Evolutionary conservation across 208 protist genomes (phyloP), one percentile per base, ranked within the genome.

Genomic region (Wallacemonas rigidus): DNA sequence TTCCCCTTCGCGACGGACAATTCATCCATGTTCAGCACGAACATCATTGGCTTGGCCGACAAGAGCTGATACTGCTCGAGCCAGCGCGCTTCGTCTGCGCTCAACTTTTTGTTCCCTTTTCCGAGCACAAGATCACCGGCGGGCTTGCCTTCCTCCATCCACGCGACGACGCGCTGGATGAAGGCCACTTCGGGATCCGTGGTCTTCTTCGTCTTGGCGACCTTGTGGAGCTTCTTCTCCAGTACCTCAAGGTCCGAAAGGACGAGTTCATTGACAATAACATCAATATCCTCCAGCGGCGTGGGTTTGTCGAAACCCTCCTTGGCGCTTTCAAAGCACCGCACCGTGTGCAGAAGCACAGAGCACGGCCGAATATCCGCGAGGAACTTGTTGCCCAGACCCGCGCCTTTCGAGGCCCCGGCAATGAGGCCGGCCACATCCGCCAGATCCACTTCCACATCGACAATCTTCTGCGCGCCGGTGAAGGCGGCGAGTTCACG

Each of bases 351-450:
- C 67, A 97, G 72, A 47, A 97, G 63, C 44, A 92, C 85, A 1
- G 87, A 72, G 71, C 91, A 96, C 38, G 77, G 81, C 8, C 93
- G 86, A 72, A 97, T 94, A 76, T 97, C 85, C 15, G 77, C 74
- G 7, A 97, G 75, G 67, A 97, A 97, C 70, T 94, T 92, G 69
- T 95, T 96, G 50, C 93, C 93, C 36, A 96, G 79, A 17, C 93
- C 93, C 1, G 82, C 90, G 2, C 93, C 93, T 60, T 90, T 88
- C 8, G 89, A 92, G 2, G 93, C 93, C 0, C 93, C 93, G 9
- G 76, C 90, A 67, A 97, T 95, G 40, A 97, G 87, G 35, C 94
- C 94, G 9, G 94, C 94, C 8, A 98, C 93, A 69, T 98, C 94
- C 0, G 83, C 86, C 53, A 97, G 67, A 68, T 95, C 87, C 43